A percentile compares a stretch with the other conserved stretches of the same genome.
Evolutionary conservation across 2,329 filamentous ascomycete genomes (phyloP).

Genomic region (Verticillium klebahnii): DNA sequence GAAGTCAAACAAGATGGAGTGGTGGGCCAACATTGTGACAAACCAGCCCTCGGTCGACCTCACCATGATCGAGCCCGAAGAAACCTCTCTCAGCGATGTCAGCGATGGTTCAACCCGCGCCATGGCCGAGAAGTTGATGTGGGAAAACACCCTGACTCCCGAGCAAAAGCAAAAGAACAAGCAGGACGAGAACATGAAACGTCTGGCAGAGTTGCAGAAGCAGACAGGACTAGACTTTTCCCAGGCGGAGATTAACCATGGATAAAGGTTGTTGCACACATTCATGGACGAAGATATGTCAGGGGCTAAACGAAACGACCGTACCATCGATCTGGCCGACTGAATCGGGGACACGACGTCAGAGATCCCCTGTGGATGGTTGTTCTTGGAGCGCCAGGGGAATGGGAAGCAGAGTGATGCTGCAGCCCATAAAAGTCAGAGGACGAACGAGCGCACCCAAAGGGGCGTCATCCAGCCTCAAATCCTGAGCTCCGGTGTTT

Average conservation of each 20-base stretch:
- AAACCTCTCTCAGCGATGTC: constrained; percentile 83
- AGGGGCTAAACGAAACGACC: constrained; percentile 62
- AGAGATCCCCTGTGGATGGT: constrained; percentile 52
- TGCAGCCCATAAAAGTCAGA: constrained; percentile 38
- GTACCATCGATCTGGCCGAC: constrained; percentile 32
- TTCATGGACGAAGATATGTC: constrained; percentile 33
- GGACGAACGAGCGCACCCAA: not conserved
- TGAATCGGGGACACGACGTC: constrained; percentile 40
- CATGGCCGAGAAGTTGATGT: constrained; percentile 99
- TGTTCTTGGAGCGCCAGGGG: constrained; percentile 53
- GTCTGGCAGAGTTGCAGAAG: constrained; percentile 92
- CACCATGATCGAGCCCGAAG: constrained; percentile 90
- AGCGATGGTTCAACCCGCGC: constrained; percentile 82
- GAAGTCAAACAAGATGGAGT: constrained; percentile 95
- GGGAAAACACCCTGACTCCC: constrained; percentile 79
- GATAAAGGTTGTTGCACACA: not conserved
- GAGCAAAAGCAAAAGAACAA: constrained; percentile 96
- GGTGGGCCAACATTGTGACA: constrained; percentile 93
- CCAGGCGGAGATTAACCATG: constrained; percentile 57
- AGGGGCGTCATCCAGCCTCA: constrained; percentile 34
- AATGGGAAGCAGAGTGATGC: constrained; percentile 49
- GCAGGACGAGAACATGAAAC: constrained; percentile 91
- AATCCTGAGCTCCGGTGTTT: constrained; percentile 35
- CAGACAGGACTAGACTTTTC: constrained; percentile 69
- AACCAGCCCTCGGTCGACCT: constrained; percentile 89